phyloP scores from a whole-genome alignment of 352 stramenopile genomes.

The Phytophthora vignae region DNA sequence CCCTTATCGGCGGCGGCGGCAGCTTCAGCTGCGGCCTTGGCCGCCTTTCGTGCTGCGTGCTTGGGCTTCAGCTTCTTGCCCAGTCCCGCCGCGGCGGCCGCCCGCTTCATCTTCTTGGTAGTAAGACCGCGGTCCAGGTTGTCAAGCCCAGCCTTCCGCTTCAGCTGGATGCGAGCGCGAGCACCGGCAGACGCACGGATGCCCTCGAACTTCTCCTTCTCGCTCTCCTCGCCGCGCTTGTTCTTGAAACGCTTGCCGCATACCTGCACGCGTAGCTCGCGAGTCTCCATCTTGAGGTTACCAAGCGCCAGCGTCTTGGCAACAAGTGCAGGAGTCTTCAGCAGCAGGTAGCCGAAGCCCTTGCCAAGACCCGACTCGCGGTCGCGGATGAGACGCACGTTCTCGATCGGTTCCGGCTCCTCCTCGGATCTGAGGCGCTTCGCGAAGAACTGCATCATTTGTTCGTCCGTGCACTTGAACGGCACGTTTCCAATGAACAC shows the following conservation, averaged over 20 bases:
- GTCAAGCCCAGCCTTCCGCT: conserved; percentile 54
- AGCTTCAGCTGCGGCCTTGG: conserved; percentile 36
- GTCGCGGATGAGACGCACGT: conserved; percentile 92
- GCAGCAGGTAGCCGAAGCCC: conserved; percentile 92
- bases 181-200: conserved; percentile 60
- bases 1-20: conserved; percentile 7
- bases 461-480: conserved; percentile 86
- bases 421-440: conserved; percentile 76
- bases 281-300: conserved; percentile 71
- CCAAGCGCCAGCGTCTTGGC: conserved; percentile 77
- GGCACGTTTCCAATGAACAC: conserved; percentile 93
- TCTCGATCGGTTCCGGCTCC: conserved; percentile 75
- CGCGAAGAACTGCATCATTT: conserved; percentile 74
- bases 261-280: conserved; percentile 78
- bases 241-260: conserved; percentile 90
- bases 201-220: conserved; percentile 69
- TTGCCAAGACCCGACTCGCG: conserved; percentile 90
- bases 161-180: conserved; percentile 65
- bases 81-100: conserved; percentile 18
- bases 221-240: conserved; percentile 61
- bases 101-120: conserved; percentile 49
- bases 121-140: conserved; percentile 12
- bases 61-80: conserved; percentile 72
- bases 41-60: conserved; percentile 59
- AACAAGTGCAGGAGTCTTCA: conserved; percentile 72